Conservation (phyloP, 441 rosid species). For the Populus hybrid region DNA sequence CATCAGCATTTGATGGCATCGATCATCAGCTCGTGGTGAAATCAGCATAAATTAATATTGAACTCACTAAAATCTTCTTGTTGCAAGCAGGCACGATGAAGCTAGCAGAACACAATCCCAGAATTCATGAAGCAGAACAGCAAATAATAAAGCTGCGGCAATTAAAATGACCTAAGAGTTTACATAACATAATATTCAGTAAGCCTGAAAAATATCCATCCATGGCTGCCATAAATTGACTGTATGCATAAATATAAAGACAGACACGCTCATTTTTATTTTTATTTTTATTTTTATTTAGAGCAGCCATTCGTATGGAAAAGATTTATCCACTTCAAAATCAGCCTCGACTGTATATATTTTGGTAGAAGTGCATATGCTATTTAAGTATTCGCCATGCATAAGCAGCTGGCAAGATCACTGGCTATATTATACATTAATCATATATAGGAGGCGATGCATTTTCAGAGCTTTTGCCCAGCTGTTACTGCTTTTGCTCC, state of each 20-base stretch:
- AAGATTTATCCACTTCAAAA: background rate
- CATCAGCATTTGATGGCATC: background rate
- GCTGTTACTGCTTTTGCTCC: constrained; percentile 1
- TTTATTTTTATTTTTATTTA: no score
- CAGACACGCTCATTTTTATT: no score
- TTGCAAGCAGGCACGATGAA: background rate
- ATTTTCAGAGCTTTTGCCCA: constrained; percentile 4
- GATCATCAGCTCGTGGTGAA: background rate
- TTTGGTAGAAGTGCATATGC: background rate
- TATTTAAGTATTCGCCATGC: background rate
- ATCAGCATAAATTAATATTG: background rate
- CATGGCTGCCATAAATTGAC: no score
- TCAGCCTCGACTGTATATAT: background rate
- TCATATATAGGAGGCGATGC: background rate
- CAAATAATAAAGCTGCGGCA: no score
- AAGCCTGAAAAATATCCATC: no score
- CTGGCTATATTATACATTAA: no score
- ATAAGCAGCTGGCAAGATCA: background rate
- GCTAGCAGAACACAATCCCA: background rate
- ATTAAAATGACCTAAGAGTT: no score
- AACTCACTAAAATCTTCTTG: background rate
- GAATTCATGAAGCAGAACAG: no score
- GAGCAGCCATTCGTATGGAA: background rate
- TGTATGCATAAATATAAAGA: no score
- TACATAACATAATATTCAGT: background rate